Base-by-base conservation (phyloP, 192 early-diverging fungal species). In the Rhizophagus clarus region DNA sequence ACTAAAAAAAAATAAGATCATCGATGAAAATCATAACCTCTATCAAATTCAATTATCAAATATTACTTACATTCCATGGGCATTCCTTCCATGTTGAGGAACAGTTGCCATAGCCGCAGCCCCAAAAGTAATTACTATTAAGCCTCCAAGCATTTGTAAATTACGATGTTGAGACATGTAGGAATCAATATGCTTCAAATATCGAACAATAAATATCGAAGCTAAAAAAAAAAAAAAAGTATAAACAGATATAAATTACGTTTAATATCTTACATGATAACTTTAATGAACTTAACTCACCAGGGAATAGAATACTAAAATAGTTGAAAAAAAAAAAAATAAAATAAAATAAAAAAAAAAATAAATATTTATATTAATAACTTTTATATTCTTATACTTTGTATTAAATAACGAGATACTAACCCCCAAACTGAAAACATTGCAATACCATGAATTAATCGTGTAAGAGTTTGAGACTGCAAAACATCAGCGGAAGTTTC, bases 401-500 rank as follows among this genome's bases (percentile, higher is more conserved):
- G 14, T 8, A n/a, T 29, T 32, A 4, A 11, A 29, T 15, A 28
- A 61, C 17, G 7, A 40, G 62, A 76, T 61, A 63, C 61, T 22
- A 64, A 76, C 75, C 67, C 42, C 78, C 78, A 79, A 24, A 32
- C 45, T 49, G 22, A 17, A 71, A 79, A 71, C 78, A 79, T 79
- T 26, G 68, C 78, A 34, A 79, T 79, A 20, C 78, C 78, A 67
- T 79, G 78, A 42, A 32, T 10, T 1, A 49, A 49, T n/a, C 9
- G 78, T 14, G 15, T 56, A 45, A 24, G 10, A 6, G 5, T 9
- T 8, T 40, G 6, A 3, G 37, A 40, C 37, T 40, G 0, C 7
- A 15, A 9, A 31, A 31, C 9, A 6, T 67, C 22, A 71, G 68
- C 45, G 2, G 64, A 28, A 24, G 28, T 31, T 67, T 31, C 28